phyloP scores from a whole-genome alignment of 2,329 filamentous ascomycete genomes.

The Blumeriella jaapii region DNA sequence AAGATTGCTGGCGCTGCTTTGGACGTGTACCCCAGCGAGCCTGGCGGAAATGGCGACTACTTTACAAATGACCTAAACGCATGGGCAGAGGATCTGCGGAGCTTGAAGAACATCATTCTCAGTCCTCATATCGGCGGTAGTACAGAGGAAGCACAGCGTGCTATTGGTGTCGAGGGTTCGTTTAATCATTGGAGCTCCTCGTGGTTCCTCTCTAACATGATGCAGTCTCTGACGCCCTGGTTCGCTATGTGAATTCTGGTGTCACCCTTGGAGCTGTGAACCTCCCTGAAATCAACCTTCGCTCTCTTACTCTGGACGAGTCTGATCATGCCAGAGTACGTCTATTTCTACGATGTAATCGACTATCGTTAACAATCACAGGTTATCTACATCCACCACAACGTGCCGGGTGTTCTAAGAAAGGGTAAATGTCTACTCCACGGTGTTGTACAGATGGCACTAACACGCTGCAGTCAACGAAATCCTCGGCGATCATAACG shows the following conservation, averaged over 20 bases:
- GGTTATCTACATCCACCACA: slow-evolving; percentile 93
- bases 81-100: slow-evolving; percentile 77
- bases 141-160: slow-evolving; percentile 93
- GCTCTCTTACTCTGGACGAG: slow-evolving; percentile 83
- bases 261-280: slow-evolving; percentile 88
- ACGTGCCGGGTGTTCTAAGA: slow-evolving; percentile 87
- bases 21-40: slow-evolving; percentile 92
- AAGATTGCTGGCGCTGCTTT: slow-evolving; percentile 91
- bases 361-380: slow-evolving; percentile 26
- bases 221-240: slow-evolving; percentile 68
- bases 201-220: slow-evolving; percentile 5
- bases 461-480: slow-evolving; percentile 62
- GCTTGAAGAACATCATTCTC: slow-evolving; percentile 83
- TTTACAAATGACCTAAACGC: slow-evolving; percentile 75
- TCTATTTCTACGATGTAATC: slow-evolving; percentile 6
- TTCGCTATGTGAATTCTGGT: slow-evolving; percentile 93
- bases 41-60: slow-evolving; percentile 87
- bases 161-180: slow-evolving; percentile 76
- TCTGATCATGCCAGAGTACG: slow-evolving; percentile 71
- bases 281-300: slow-evolving; percentile 85
- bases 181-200: background rate
- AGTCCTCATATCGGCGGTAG: slow-evolving; percentile 96
- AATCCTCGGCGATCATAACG: slow-evolving; percentile 88
- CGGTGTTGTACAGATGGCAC: too few species aligned
- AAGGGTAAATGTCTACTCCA: slow-evolving; percentile 40